Conservation (phyloP, 176 grass and related monocot genomes). For the Triticum timopheevii region DNA sequence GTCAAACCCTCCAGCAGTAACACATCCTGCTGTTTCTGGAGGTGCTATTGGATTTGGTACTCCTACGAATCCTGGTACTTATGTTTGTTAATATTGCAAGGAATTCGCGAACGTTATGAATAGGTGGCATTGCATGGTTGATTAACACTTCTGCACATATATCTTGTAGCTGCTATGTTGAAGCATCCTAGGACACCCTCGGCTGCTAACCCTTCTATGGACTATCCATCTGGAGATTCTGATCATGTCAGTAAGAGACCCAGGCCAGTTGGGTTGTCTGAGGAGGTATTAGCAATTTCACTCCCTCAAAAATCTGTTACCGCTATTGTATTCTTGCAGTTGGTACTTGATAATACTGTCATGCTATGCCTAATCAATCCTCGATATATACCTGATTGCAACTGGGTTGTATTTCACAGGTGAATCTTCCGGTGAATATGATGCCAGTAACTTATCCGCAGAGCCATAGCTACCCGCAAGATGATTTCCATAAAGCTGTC, state of each 20-base stretch:
- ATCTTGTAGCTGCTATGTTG: conserved; percentile 65
- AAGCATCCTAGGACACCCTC: conserved; percentile 91
- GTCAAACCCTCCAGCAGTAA: conserved; percentile 84
- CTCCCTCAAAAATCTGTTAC: conserved; percentile 6
- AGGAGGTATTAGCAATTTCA: conserved; percentile 64
- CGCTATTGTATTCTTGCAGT: conserved; percentile 24
- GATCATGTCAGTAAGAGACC: conserved; percentile 85
- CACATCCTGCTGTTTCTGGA: conserved; percentile 82
- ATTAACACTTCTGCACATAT: conserved; percentile 14
- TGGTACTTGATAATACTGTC: background rate
- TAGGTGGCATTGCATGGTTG: background rate
- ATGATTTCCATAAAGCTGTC: conserved; percentile 92
- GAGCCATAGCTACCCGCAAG: conserved; percentile 76
- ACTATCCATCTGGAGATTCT: conserved; percentile 92
- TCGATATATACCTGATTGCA: conserved; percentile 9
- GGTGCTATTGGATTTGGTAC: conserved; percentile 85
- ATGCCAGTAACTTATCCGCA: conserved; percentile 74
- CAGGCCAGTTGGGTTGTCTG: conserved; percentile 87
- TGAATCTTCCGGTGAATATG: conserved; percentile 91
- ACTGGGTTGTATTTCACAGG: conserved; percentile 48
- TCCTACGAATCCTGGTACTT: conserved; percentile 90
- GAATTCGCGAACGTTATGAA: conserved; percentile 24
- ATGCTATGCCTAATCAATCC: background rate
- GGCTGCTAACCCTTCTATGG: conserved; percentile 63
- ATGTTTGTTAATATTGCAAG: conserved; percentile 26